These are phyloP conservation scores for Actinidia arguta DNA, from an alignment of 179 eudicot species.

Conservation along the genomic window DNA sequence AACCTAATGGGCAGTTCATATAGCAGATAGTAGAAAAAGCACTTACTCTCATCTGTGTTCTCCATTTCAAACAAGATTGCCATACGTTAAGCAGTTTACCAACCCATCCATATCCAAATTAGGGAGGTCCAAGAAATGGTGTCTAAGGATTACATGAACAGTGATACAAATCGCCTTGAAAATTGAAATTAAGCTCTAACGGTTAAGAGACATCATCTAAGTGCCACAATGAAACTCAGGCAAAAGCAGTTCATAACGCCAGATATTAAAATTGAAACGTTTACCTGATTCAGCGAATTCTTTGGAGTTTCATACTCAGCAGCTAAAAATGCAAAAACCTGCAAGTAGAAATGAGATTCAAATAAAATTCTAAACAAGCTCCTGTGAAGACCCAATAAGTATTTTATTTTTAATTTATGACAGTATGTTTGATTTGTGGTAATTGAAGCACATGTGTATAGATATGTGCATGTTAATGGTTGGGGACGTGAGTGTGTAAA, in stretches of 20 bases:
- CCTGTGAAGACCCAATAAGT: too few species aligned
- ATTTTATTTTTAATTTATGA: too few species aligned
- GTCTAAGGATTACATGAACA: too few species aligned
- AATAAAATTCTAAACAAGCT: constrained; percentile 15
- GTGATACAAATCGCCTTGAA: background rate
- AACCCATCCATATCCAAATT: background rate
- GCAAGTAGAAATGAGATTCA: constrained; percentile 28
- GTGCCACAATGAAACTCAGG: background rate
- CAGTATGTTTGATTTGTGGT: too few species aligned
- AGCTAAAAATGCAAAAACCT: constrained; percentile 98
- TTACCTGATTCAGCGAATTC: constrained; percentile 87
- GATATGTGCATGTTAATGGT: too few species aligned
- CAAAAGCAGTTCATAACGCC: background rate
- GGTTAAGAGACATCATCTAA: background rate
- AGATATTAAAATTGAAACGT: background rate
- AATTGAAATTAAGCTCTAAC: background rate
- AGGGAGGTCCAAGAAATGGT: background rate
- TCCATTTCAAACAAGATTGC: background rate
- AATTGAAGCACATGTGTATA: too few species aligned
- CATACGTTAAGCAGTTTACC: background rate
- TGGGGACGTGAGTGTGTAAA: too few species aligned
- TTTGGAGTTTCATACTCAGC: constrained; percentile 89
- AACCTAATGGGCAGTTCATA: background rate
- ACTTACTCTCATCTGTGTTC: background rate
- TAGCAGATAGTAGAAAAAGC: background rate